phyloP scores from a whole-genome alignment of 371 early-diverging fungal species.

The Lichtheimia hyalospora region DNA sequence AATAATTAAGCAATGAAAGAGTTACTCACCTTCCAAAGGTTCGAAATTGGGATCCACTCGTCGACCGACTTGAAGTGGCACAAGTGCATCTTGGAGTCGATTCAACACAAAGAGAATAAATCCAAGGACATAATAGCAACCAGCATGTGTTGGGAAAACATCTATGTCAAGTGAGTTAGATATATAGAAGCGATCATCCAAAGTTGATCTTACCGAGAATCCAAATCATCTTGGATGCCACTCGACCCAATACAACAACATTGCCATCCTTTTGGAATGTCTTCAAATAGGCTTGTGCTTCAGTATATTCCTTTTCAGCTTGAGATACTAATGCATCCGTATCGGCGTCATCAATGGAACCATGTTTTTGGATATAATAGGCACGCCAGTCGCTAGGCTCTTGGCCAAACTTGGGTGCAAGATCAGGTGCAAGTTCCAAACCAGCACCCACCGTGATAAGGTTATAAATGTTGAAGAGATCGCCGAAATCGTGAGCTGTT shows the following conservation, averaged over 20 bases:
- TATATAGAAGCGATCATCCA: neutral
- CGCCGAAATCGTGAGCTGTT: slow-evolving; percentile 53
- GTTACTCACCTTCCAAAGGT: slow-evolving; percentile 52
- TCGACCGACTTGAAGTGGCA: slow-evolving; percentile 51
- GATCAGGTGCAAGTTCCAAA: slow-evolving; percentile 41
- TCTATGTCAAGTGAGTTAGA: slow-evolving; percentile 25
- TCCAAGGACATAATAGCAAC: slow-evolving; percentile 57
- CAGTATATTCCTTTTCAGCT: slow-evolving; percentile 44
- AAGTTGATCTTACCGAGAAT: slow-evolving; percentile 42
- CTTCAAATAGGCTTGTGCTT: slow-evolving; percentile 43
- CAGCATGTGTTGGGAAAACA: slow-evolving; percentile 54
- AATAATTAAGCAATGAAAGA: neutral
- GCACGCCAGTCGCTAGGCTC: slow-evolving; percentile 48
- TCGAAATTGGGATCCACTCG: slow-evolving; percentile 50
- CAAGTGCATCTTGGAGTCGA: slow-evolving; percentile 48
- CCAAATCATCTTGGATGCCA: slow-evolving; percentile 55
- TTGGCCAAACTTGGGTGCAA: slow-evolving; percentile 35
- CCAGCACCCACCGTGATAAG: slow-evolving; percentile 47
- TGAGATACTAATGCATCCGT: slow-evolving; percentile 36
- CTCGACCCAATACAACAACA: slow-evolving; percentile 39
- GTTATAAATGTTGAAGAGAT: slow-evolving; percentile 50
- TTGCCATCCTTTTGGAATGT: slow-evolving; percentile 46
- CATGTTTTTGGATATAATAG: slow-evolving; percentile 40
- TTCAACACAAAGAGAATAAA: slow-evolving; percentile 54
- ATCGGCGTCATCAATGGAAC: slow-evolving; percentile 27